Evolutionary conservation across 139 green algal genomes (phyloP).

Genomic region (Tetradesmus lagerheimii): DNA sequence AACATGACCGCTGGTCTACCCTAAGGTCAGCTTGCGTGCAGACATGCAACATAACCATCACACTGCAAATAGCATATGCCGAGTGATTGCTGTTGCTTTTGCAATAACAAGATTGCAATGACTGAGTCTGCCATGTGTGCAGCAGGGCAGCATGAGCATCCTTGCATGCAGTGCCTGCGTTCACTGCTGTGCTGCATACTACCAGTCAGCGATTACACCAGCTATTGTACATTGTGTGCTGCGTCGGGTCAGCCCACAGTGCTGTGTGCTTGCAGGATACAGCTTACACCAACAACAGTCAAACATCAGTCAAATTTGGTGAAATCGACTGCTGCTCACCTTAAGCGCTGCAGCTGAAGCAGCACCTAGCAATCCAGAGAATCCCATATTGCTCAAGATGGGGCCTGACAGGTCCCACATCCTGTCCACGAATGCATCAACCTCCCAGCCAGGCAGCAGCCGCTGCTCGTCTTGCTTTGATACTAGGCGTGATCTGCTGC

Average conservation of each 20-base stretch:
- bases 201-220: too few relatives aligned
- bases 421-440: slow-evolving; percentile 40
- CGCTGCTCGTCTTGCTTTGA: neutral
- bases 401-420: slow-evolving; percentile 32
- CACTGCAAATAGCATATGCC: too few relatives aligned
- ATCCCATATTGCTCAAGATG: slow-evolving; percentile 36
- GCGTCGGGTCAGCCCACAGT: too few relatives aligned
- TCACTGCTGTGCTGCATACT: neutral
- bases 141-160: neutral
- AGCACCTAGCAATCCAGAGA: slow-evolving; percentile 37
- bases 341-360: slow-evolving; percentile 34
- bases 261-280: neutral
- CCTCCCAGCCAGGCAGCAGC: neutral
- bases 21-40: too few relatives aligned
- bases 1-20: too few relatives aligned
- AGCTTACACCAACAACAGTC: too few relatives aligned
- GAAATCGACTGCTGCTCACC: neutral
- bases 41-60: too few relatives aligned
- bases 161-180: neutral
- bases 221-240: neutral
- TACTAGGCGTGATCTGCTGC: neutral
- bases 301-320: too few relatives aligned
- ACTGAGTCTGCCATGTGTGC: too few relatives aligned
- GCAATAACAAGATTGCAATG: too few relatives aligned
- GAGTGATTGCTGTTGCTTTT: too few relatives aligned